Conservation (phyloP, 129 eudicot species). For the Logfia minima region DNA sequence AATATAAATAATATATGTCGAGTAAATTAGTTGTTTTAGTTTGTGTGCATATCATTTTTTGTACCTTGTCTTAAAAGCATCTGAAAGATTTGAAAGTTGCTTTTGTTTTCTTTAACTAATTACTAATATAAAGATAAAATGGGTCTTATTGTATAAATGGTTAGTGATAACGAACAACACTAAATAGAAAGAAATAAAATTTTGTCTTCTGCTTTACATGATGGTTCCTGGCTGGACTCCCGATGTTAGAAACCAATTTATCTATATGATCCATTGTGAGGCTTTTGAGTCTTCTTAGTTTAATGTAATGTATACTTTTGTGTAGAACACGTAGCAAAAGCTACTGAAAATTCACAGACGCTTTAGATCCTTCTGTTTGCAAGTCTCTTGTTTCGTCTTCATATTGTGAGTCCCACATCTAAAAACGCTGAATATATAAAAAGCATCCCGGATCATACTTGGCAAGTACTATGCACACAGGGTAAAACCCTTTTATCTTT, state of each 20-base stretch:
- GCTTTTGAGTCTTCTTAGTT: neutral
- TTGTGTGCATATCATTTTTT: neutral
- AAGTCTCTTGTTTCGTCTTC: neutral
- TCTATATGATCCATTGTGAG: neutral
- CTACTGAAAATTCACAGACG: neutral
- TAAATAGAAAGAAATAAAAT: neutral
- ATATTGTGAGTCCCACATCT: neutral
- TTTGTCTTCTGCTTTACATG: neutral
- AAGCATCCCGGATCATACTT: neutral
- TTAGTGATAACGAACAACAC: neutral
- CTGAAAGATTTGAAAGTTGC: neutral
- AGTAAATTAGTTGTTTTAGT: neutral
- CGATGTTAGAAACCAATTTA: neutral
- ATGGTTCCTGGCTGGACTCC: neutral
- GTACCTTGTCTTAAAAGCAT: neutral
- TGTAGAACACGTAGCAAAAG: slow-evolving; percentile 12
- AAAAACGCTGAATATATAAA: neutral
- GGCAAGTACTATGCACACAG: neutral
- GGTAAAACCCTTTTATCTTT: neutral
- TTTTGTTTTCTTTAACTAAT: neutral
- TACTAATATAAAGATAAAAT: neutral
- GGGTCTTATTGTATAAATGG: neutral
- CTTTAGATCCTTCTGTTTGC: neutral
- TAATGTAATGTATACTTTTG: neutral
- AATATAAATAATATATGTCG: neutral